These are phyloP conservation scores for Filosporella fistucella DNA, from an alignment of 495 filamentous ascomycete species.

Conservation along the genomic window DNA sequence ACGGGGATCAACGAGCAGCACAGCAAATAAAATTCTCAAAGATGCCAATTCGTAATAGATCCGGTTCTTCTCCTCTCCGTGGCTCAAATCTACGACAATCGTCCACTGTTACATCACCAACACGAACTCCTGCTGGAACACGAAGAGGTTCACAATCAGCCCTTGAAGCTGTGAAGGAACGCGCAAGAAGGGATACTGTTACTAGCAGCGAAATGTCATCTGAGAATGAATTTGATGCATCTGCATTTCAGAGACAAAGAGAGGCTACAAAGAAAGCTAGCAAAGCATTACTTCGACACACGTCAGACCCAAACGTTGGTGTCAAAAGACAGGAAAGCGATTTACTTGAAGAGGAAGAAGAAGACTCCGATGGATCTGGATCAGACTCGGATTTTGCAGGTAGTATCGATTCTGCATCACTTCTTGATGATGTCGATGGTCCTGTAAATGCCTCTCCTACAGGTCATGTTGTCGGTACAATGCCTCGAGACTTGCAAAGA, in stretches of 20 bases:
- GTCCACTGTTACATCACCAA: constrained; percentile 31
- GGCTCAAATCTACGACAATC: constrained; percentile 34
- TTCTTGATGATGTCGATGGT: constrained; percentile 44
- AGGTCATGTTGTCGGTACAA: constrained; percentile 46
- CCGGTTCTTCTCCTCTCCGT: constrained; percentile 82
- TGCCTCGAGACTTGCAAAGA: constrained; percentile 47
- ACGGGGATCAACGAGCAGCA: constrained; percentile 59
- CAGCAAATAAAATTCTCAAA: constrained; percentile 94
- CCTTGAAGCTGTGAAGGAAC: constrained; percentile 67
- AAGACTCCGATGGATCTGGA: constrained; percentile 54
- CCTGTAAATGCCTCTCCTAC: constrained; percentile 40
- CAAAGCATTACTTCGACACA: constrained; percentile 31
- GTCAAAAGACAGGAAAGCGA: constrained; percentile 46
- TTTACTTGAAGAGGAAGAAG: constrained; percentile 50
- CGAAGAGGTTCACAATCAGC: constrained; percentile 73
- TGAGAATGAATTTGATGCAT: constrained; percentile 76
- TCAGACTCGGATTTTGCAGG: constrained; percentile 46
- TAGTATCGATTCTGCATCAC: constrained; percentile 50
- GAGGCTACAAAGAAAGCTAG: constrained; percentile 34
- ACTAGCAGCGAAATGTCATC: constrained; percentile 92
- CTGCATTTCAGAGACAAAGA: constrained; percentile 52
- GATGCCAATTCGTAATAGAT: constrained; percentile 82
- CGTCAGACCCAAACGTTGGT: constrained; percentile 25
- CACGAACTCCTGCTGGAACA: constrained; percentile 5
- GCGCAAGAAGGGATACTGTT: constrained; percentile 76